These are phyloP conservation scores for Phytomonas francai DNA, from an alignment of 208 protist species.

Conservation along the genomic window DNA sequence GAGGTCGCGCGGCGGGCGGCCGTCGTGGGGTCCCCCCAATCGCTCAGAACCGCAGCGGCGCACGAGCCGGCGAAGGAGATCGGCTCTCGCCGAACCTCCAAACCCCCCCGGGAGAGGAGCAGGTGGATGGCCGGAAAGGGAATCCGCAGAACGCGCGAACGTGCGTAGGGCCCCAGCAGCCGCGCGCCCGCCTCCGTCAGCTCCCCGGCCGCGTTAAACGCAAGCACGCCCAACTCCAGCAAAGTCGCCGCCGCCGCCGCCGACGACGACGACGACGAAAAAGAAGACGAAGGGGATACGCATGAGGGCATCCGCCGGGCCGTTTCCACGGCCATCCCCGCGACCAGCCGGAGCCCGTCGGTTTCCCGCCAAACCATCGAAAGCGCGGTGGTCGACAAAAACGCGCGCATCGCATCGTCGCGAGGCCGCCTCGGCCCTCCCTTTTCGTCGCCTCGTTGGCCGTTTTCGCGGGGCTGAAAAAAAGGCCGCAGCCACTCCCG, in stretches of 20 bases:
- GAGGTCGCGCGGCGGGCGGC: background rate
- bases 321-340: constrained; percentile 14
- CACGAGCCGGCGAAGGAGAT: constrained; percentile 16
- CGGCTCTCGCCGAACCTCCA: constrained; percentile 29
- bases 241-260: constrained; percentile 11
- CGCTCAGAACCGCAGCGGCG: constrained; percentile 10
- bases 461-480: constrained; percentile 11
- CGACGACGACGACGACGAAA: background rate
- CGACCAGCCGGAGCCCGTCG: constrained; percentile 37
- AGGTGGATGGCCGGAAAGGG: constrained; percentile 48
- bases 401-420: constrained; percentile 3
- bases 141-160: constrained; percentile 28
- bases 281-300: constrained; percentile 1
- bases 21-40: constrained; percentile 7
- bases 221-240: constrained; percentile 37
- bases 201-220: constrained; percentile 29
- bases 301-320: constrained; percentile 17
- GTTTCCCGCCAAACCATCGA: constrained; percentile 28
- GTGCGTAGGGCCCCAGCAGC: constrained; percentile 23
- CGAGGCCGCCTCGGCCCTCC: background rate
- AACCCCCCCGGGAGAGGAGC: constrained; percentile 31
- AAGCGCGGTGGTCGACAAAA: constrained; percentile 11
- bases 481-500: constrained; percentile 24
- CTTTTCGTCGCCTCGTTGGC: background rate
- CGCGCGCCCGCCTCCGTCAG: constrained; percentile 57